A percentile compares a stretch with the other conserved stretches of the same genome.
Evolutionary conservation across 495 filamentous ascomycete species (phyloP).

Genomic region (Lichenothelia convexa): DNA sequence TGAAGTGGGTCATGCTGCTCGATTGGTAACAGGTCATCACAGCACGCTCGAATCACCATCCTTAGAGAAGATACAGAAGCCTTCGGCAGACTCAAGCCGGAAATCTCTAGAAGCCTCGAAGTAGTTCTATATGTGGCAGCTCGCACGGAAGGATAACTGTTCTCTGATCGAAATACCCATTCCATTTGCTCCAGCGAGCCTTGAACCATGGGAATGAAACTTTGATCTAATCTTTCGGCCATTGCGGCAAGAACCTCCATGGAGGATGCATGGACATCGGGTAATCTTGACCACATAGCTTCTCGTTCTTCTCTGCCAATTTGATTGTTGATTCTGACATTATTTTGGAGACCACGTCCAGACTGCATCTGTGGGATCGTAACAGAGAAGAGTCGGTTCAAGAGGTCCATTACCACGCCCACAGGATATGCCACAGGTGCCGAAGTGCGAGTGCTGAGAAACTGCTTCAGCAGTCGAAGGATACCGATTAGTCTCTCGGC

Average conservation of each 20-base stretch:
- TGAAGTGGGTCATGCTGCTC: conserved; percentile 5
- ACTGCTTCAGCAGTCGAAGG: conserved; percentile 34
- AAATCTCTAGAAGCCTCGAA: conserved; percentile 34
- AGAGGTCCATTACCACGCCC: conserved; percentile 42
- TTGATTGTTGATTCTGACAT: conserved; percentile 37
- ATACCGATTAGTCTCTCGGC: conserved; percentile 46
- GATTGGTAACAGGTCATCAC: conserved; percentile 36
- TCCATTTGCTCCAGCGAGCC: conserved; percentile 46
- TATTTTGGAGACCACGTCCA: conserved; percentile 13
- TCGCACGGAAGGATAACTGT: conserved; percentile 28
- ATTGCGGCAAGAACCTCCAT: conserved; percentile 38
- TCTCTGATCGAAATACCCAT: conserved; percentile 49
- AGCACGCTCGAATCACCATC: conserved; percentile 39
- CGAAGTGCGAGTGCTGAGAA: conserved; percentile 40
- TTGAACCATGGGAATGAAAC: conserved; percentile 33
- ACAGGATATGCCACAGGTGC: conserved; percentile 42
- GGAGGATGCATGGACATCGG: conserved; percentile 51
- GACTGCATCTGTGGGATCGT: conserved; percentile 29
- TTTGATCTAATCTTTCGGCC: conserved; percentile 32
- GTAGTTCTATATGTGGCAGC: conserved; percentile 39
- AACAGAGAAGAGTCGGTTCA: conserved; percentile 48
- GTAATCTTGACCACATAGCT: conserved; percentile 48
- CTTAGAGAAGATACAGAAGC: conserved; percentile 37
- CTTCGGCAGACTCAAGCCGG: conserved; percentile 46
- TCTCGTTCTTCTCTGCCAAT: conserved; percentile 64